Evolutionary conservation across 371 early-diverging fungal species (phyloP), one percentile per base, ranked within the genome.

Genomic region (Coemansia linderi): DNA sequence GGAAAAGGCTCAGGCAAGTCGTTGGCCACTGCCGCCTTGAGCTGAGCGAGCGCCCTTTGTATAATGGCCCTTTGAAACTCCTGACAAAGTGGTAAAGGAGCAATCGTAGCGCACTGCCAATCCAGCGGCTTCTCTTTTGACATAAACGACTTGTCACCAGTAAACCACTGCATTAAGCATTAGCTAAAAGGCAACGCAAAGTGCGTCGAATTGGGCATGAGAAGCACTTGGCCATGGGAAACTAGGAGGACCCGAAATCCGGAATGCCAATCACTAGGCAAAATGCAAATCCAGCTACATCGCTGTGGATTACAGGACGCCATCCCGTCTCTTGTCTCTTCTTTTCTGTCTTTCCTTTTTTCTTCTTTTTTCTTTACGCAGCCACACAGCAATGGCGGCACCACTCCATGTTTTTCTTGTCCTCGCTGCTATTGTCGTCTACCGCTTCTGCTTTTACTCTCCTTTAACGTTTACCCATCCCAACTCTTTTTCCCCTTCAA

Each of bases 341-440:
- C 46, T 46, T 46, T 9, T 46, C 46, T 19, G 46, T 19, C 19
- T n/a, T 19, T n/a, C 46, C 6, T 46, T 46, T 46, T 19, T 46
- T 54, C 19, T 46, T 46, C 9, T 46, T 54, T 54, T 6, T 54
- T 54, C 15, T 54, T 54, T 54, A 31, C 54, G 54, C 54, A 54
- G 54, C 31, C 54, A 29, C 54, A 54, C 4, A 54, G 15, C 31
- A 54, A 54, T 54, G 54, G 54, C 54, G 13, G 54, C 54, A 5
- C 54, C 54, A 31, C 29, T 54, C 29, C 54, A 54, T 31, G 31
- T 29, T 13, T 31, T 54, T 13, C 54, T 54, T 6, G 54, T 54
- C 15, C 54, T 54, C 4, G 29, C 29, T 1, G 15, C 43, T 9
- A 15, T 61, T 61, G 36, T 31, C 15, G 0, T 54, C 0, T 54